Evolutionary conservation across 2,329 filamentous ascomycete species (phyloP).

Genomic region (Neopestalotiopsis clavispora): DNA sequence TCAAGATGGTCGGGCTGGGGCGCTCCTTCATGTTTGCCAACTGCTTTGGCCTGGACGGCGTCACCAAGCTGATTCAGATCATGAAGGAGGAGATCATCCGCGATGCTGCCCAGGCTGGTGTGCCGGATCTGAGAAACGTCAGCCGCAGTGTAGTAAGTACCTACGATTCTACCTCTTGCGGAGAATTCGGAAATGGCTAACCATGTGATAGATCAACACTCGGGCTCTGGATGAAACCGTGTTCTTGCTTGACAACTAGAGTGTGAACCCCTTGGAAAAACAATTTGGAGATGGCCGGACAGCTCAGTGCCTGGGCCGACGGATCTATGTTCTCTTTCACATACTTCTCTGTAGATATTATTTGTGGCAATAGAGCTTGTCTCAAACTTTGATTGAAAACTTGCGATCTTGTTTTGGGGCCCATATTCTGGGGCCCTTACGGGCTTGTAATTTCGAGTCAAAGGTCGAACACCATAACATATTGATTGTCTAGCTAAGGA

Average conservation of each 20-base stretch:
- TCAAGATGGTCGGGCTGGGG: slow-evolving; percentile 47
- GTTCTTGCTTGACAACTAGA: slow-evolving; percentile 15
- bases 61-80: slow-evolving; percentile 50
- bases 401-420: too few relatives aligned
- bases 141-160: slow-evolving; percentile 22
- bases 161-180: not conserved
- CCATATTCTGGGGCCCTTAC: too few relatives aligned
- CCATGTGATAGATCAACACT: slow-evolving; percentile 14
- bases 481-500: not conserved
- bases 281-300: too few relatives aligned
- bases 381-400: too few relatives aligned
- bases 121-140: slow-evolving; percentile 28
- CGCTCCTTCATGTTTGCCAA: slow-evolving; percentile 55
- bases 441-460: too few relatives aligned
- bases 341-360: not conserved
- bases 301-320: not conserved
- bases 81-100: slow-evolving; percentile 51
- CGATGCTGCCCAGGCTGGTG: slow-evolving; percentile 41
- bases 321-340: not conserved
- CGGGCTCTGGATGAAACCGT: slow-evolving; percentile 15
- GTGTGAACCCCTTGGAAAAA: too few relatives aligned
- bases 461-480: not conserved
- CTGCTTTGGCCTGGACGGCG: slow-evolving; percentile 52
- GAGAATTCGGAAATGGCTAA: not conserved
- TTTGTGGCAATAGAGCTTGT: not conserved